phyloP scores from a whole-genome alignment of 1,284 basidiomycete genomes.

The Ustilago sp. region DNA sequence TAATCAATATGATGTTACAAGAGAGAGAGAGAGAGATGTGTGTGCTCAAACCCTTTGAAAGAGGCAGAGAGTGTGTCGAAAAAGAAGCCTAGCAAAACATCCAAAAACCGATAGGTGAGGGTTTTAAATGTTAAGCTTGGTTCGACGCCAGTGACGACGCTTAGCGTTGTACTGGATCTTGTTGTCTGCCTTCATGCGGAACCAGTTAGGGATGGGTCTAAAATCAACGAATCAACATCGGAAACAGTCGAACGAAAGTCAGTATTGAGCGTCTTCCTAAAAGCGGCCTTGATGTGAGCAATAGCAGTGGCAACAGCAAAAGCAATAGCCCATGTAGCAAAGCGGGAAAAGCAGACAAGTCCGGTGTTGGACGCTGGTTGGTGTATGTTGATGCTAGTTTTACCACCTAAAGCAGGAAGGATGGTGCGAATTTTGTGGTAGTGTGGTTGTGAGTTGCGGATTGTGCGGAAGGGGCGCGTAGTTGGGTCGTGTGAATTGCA shows the following conservation, averaged over 20 bases:
- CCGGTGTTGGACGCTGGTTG: too few species aligned
- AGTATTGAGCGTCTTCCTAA: constrained; percentile 6
- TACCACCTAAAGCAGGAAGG: too few species aligned
- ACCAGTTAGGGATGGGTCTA: constrained; percentile 97
- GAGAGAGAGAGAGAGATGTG: neutral
- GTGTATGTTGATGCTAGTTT: too few species aligned
- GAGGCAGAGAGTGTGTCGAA: neutral
- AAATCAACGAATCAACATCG: neutral
- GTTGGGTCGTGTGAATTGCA: too few species aligned
- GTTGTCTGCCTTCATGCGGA: constrained; percentile 94
- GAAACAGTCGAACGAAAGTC: constrained; percentile 1
- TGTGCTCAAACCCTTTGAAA: neutral
- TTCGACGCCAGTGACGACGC: constrained; percentile 68
- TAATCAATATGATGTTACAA: neutral
- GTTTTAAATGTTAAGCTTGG: constrained; percentile 67
- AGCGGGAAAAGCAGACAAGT: too few species aligned
- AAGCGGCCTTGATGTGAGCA: neutral
- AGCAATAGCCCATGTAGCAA: neutral
- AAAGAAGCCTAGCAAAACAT: neutral
- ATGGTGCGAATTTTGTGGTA: too few species aligned
- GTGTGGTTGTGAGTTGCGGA: too few species aligned
- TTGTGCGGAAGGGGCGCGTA: too few species aligned
- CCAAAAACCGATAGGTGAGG: neutral
- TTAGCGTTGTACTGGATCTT: constrained; percentile 82
- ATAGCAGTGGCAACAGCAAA: constrained; percentile 9